Conservation (phyloP, 345 rosid genomes). For the Bruguiera gymnorhiza region DNA sequence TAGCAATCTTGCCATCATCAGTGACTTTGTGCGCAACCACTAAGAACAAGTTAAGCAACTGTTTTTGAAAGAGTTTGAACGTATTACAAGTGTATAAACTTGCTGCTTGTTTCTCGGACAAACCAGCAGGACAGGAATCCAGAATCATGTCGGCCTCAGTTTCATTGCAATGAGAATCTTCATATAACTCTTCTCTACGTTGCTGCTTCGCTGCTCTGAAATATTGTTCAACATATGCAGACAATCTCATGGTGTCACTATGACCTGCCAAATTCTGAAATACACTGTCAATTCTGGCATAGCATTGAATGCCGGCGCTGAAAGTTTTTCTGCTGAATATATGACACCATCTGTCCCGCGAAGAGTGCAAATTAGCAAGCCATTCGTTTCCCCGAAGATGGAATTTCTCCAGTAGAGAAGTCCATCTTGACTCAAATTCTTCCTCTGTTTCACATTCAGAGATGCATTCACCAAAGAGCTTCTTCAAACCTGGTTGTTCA, state of each 20-base stretch:
- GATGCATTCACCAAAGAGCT: conserved; percentile 10
- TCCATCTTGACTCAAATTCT: conserved; percentile 5
- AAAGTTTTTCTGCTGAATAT: conserved; percentile 1
- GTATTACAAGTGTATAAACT: conserved; percentile 9
- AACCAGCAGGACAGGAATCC: background rate
- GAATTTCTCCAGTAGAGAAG: conserved; percentile 4
- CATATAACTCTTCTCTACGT: conserved; percentile 11
- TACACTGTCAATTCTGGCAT: background rate
- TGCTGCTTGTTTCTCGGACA: conserved; percentile 22
- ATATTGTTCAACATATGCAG: conserved; percentile 10
- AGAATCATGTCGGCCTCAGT: background rate
- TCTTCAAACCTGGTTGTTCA: conserved; percentile 5
- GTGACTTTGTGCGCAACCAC: conserved; percentile 3
- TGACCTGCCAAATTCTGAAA: conserved; percentile 1
- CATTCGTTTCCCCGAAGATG: conserved; percentile 16
- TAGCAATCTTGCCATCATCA: conserved; percentile 8
- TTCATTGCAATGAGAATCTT: conserved; percentile 20
- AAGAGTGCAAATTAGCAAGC: conserved; percentile 5
- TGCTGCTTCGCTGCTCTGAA: conserved; percentile 5
- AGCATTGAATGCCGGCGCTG: conserved; percentile 7
- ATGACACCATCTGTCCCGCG: conserved; percentile 11
- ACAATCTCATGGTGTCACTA: conserved; percentile 1
- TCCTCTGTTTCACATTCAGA: conserved; percentile 13
- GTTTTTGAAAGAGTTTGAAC: conserved; percentile 17
- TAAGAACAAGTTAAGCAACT: conserved; percentile 10